Evolutionary conservation across 1,139 yeast genomes (phyloP), one percentile per base, ranked within the genome.

Genomic region (Diutina mesorugosa): DNA sequence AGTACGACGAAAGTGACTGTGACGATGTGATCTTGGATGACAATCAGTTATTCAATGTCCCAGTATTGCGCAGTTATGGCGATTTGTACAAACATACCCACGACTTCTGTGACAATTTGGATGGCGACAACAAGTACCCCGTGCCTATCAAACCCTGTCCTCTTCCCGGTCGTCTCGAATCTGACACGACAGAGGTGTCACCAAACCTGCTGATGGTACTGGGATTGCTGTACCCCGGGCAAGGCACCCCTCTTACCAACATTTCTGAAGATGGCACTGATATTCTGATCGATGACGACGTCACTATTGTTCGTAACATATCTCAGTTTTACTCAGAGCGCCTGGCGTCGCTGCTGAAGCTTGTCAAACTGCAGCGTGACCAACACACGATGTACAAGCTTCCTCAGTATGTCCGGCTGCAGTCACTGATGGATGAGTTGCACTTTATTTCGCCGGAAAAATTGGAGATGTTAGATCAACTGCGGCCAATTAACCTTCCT

Each of bases 351-450:
- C 66, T 67, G 56, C 65, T 74, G 6, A 70, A 72, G 57, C 60
- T 72, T 18, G 66, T 68, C 18, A 72, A 72, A 60, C 59, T 61
- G 38, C 60, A 70, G 0, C 65, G 80, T 55, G 74, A 73, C 51
- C 72, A 73, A 54, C 65, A 67, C 52, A 63, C 73, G 63, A 57
- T 72, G 59, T 72, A 72, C 59, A 74, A 71, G 59, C 62, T 76
- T 38, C 80, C 80, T 1, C 69, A 64, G 48, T 76, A 64, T 58
- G 68, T 76, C 45, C 72, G 67, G 59, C 69, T 76, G 2, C 80
- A 76, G 60, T 67, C 73, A 9, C 73, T 78, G n/a, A 61, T 78
- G 57, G 84, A 80, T 57, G 83, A 80, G 62, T 62, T 76, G 57
- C 65, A 67, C 54, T 63, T 80, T 38, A 72, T 79, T 1, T 79